phyloP scores from a whole-genome alignment of 257 asterid species.

The Capsicum chinense region DNA sequence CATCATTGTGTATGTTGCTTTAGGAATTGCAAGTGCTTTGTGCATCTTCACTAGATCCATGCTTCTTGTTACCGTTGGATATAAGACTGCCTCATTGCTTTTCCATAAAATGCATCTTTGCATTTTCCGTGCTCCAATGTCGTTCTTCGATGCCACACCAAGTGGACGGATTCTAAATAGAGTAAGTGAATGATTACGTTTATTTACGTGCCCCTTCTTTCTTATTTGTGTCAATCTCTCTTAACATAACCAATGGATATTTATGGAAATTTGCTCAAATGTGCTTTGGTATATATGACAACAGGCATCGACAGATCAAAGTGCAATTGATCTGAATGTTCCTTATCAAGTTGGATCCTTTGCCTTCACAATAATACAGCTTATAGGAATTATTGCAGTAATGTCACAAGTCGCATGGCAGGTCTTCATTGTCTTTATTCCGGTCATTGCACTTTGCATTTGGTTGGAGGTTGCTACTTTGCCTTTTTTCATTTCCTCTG shows the following conservation, averaged over 20 bases:
- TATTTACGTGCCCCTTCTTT: not conserved
- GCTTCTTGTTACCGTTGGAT: slow-evolving; percentile 61
- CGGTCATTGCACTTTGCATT: slow-evolving; percentile 65
- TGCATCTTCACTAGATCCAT: slow-evolving; percentile 67
- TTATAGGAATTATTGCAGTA: slow-evolving; percentile 71
- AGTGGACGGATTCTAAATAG: slow-evolving; percentile 89
- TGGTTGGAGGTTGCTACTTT: slow-evolving; percentile 67
- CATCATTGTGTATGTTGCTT: slow-evolving; percentile 65
- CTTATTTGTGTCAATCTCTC: not conserved
- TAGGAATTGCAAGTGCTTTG: slow-evolving; percentile 71
- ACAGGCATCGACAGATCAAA: slow-evolving; percentile 91
- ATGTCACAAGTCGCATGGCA: slow-evolving; percentile 93
- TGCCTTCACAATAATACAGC: slow-evolving; percentile 73
- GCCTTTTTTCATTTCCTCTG: not conserved
- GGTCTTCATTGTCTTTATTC: slow-evolving; percentile 77
- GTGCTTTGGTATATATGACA: slow-evolving; percentile 32
- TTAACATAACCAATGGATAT: not conserved
- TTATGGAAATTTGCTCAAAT: not conserved
- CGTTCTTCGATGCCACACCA: slow-evolving; percentile 97
- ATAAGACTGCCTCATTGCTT: slow-evolving; percentile 72
- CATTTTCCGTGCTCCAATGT: slow-evolving; percentile 92
- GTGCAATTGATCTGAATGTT: slow-evolving; percentile 69
- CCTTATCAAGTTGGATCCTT: slow-evolving; percentile 57
- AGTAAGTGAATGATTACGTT: slow-evolving; percentile 48
- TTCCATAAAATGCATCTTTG: slow-evolving; percentile 72